phyloP scores from a whole-genome alignment of 345 rosid genomes.

The Gossypium sturtianum region DNA sequence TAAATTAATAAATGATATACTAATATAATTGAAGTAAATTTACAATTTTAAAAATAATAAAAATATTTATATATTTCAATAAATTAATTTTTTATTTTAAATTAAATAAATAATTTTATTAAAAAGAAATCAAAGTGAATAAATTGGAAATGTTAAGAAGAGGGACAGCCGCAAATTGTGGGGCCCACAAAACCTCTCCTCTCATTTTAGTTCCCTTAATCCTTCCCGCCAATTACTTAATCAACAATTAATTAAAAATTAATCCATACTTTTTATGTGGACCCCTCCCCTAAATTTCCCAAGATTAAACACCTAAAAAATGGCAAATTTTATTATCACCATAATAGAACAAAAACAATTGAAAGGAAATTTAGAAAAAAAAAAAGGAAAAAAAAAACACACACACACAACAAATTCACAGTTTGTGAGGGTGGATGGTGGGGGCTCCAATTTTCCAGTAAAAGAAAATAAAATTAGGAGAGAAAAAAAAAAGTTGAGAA shows the following conservation, averaged over 20 bases:
- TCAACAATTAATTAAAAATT: background rate
- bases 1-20: too few relatives aligned
- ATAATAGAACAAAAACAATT: background rate
- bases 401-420: constrained; percentile 4
- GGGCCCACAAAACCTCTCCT: background rate
- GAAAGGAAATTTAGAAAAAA: background rate
- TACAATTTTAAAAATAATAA: too few relatives aligned
- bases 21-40: too few relatives aligned
- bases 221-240: constrained; percentile 16
- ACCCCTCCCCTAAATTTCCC: background rate
- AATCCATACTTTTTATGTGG: background rate
- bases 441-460: constrained; percentile 18
- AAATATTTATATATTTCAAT: too few relatives aligned
- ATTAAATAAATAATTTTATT: too few relatives aligned
- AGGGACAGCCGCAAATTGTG: too few relatives aligned
- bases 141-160: too few relatives aligned
- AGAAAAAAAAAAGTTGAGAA: background rate
- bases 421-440: constrained; percentile 23
- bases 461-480: constrained; percentile 8
- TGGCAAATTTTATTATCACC: constrained; percentile 3
- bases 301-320: constrained; percentile 7
- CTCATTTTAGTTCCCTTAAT: background rate
- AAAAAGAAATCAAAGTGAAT: too few relatives aligned
- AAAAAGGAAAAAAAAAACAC: background rate
- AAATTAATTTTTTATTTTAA: too few relatives aligned